Percentiles rank a stretch among this genome's conserved stretches.
phyloP scores from a whole-genome alignment of 2,329 filamentous ascomycete species.

The Penicillium rolfsii region DNA sequence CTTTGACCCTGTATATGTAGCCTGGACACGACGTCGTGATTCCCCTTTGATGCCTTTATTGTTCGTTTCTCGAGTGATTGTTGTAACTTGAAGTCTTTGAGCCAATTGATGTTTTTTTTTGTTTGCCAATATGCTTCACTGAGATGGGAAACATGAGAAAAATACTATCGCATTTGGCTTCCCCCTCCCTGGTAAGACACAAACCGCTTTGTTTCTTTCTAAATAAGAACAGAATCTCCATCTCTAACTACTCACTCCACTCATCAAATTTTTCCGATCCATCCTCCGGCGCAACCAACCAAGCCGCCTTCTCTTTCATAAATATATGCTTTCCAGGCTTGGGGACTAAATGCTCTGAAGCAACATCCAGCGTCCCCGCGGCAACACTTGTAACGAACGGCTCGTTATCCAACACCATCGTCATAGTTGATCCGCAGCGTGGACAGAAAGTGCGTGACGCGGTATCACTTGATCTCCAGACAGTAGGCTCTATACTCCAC shows the following conservation, averaged over 20 bases:
- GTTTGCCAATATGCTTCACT: not conserved
- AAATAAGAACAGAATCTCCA: not conserved
- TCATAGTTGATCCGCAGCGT: constrained; percentile 52
- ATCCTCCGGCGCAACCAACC: constrained; percentile 46
- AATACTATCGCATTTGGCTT: not conserved
- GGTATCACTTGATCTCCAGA: constrained; percentile 43
- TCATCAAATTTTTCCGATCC: constrained; percentile 34
- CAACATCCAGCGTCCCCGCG: constrained; percentile 49
- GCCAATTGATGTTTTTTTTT: constrained; percentile 1
- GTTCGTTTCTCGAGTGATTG: constrained; percentile 29
- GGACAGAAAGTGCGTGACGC: constrained; percentile 52
- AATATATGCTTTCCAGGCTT: constrained; percentile 49
- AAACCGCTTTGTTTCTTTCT: not conserved
- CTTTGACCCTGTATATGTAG: constrained; percentile 39
- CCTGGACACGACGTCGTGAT: constrained; percentile 38
- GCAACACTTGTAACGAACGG: constrained; percentile 40
- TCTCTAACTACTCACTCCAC: constrained; percentile 12
- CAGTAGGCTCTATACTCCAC: constrained; percentile 38
- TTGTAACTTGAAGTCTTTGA: constrained; percentile 24
- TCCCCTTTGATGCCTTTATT: constrained; percentile 34
- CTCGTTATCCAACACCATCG: constrained; percentile 46
- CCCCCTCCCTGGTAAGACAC: not conserved
- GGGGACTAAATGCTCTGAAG: constrained; percentile 33
- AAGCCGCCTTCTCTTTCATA: constrained; percentile 45
- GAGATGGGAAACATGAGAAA: not conserved